Percentiles rank a stretch among this genome's conserved stretches.
Conservation (phyloP, 805 yeast species). For the Nakazawaea sp. region DNA sequence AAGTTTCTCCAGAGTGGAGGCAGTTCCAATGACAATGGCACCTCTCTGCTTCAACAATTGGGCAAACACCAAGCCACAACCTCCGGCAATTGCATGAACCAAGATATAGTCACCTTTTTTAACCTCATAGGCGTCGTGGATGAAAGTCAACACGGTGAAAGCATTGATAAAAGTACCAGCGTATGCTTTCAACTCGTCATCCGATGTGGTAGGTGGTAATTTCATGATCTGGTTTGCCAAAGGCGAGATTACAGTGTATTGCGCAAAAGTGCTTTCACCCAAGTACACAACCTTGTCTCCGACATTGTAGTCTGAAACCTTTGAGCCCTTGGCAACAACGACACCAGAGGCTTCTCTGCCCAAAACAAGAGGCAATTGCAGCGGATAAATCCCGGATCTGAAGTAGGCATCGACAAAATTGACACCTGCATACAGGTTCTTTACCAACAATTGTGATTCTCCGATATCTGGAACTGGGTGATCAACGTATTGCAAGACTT, state of each 20-base stretch:
- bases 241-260: constrained; percentile 48
- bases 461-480: constrained; percentile 52
- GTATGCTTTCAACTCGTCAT: constrained; percentile 42
- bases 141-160: constrained; percentile 70
- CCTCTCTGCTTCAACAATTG: constrained; percentile 61
- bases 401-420: constrained; percentile 81
- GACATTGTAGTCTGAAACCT: constrained; percentile 45
- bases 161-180: constrained; percentile 68
- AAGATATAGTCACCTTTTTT: constrained; percentile 65
- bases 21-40: constrained; percentile 79
- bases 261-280: constrained; percentile 56
- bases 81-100: constrained; percentile 94
- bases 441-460: constrained; percentile 57
- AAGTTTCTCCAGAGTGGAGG: constrained; percentile 72
- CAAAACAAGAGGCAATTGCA: constrained; percentile 49
- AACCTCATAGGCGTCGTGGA: constrained; percentile 58
- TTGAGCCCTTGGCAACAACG: constrained; percentile 56
- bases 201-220: constrained; percentile 40
- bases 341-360: constrained; percentile 72
- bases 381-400: constrained; percentile 71
- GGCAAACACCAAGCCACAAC: constrained; percentile 69
- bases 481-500: constrained; percentile 52
- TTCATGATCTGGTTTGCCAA: constrained; percentile 32
- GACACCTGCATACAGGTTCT: constrained; percentile 72
- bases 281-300: constrained; percentile 71